Evolutionary conservation across 805 yeast species (phyloP).

Genomic region (Nakazawaea holstii): DNA sequence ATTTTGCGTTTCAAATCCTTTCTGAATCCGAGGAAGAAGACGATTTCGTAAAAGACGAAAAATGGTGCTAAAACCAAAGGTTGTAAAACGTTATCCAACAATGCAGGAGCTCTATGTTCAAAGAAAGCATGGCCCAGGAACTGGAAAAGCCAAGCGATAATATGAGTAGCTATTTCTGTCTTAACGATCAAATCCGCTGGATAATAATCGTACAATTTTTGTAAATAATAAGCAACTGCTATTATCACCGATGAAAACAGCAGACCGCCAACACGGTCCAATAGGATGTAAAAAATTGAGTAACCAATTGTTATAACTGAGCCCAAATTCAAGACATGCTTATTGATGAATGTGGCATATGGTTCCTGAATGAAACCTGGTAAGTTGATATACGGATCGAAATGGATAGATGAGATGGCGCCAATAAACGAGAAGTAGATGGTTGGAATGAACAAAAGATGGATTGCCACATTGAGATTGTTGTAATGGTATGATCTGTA

Average conservation of each 20-base stretch:
- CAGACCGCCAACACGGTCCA: constrained; percentile 50
- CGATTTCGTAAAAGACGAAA: constrained; percentile 75
- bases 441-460: constrained; percentile 72
- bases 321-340: constrained; percentile 37
- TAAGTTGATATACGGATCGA: constrained; percentile 12
- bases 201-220: constrained; percentile 14
- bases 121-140: constrained; percentile 83
- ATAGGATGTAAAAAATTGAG: constrained; percentile 49
- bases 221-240: constrained; percentile 15
- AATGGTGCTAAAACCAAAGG: constrained; percentile 89
- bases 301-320: constrained; percentile 39
- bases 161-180: constrained; percentile 37
- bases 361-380: constrained; percentile 15
- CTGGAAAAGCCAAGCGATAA: constrained; percentile 71
- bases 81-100: constrained; percentile 75
- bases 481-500: constrained; percentile 41
- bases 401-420: constrained; percentile 27
- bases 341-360: constrained; percentile 15
- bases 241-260: constrained; percentile 35
- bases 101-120: constrained; percentile 82
- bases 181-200: constrained; percentile 19
- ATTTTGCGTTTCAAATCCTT: constrained; percentile 44
- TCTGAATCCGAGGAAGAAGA: constrained; percentile 63
- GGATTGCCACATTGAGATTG: constrained; percentile 65
- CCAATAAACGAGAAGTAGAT: constrained; percentile 55